Base-by-base conservation (phyloP, 345 rosid genomes). In the Acer yangbiense region DNA sequence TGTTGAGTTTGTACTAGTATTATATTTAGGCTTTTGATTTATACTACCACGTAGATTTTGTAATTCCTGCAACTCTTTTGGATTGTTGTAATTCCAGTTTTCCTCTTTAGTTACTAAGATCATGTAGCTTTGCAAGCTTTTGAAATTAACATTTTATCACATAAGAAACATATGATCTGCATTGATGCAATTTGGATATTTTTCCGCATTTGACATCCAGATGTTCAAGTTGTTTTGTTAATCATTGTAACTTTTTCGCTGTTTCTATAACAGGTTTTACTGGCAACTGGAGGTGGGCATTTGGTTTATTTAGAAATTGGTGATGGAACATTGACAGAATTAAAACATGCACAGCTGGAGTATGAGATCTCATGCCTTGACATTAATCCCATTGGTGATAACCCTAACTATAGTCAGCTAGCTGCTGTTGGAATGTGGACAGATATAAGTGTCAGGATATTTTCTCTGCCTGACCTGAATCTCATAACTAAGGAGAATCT, bases 351-450 rank as follows among this genome's bases (percentile, higher is more conserved):
- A 16, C 87, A 88, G 79, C 79, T 95, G 85, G 98, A 95, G 81
- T 86, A 87, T 84, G 98, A 95, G 83, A 89, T 93, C 71, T 95
- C 98, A 68, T 95, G 98, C 83, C 95, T 95, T 79, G 98, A 95
- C 87, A 89, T 95, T 74, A 95, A 90, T 67, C 97, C 98, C 69
- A 90, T 89, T 68, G 94, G 98, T 63, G 94, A 95, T 64, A 88
- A 86, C 74, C 84, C 90, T 61, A 90, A 83, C 82, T 82, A 75
- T 79, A 95, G 98, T 79, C 94, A 93, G 78, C 85, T 93, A 79
- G 98, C 97, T 82, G 94, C 89, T n/a, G 98, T 93, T 72, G 99
- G 99, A 77, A 95, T 93, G 99, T 95, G 99, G 99, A 95, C 97
- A 8, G 96, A 93, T 78, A 91, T 91, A 79, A 92, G 94, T 85